Conservation (phyloP, 1,284 basidiomycete genomes). For the Erythrobasidium hasegawianum region DNA sequence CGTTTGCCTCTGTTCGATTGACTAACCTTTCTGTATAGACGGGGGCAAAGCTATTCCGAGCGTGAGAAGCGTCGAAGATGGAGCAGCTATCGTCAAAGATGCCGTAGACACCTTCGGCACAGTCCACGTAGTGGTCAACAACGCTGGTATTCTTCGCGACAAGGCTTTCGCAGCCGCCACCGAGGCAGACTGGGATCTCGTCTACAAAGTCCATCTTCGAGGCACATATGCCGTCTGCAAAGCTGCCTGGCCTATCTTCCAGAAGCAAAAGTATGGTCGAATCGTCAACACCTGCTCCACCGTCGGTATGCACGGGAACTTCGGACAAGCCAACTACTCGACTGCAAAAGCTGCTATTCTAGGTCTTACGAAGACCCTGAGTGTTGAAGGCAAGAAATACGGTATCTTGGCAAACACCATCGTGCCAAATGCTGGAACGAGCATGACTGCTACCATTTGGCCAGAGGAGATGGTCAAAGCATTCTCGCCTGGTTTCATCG, state of each 20-base stretch:
- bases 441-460: constrained; percentile 77
- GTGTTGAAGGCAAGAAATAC: constrained; percentile 88
- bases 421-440: constrained; percentile 44
- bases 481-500: constrained; percentile 92
- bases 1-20: not conserved
- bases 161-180: constrained; percentile 75
- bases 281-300: constrained; percentile 91
- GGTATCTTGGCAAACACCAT: constrained; percentile 76
- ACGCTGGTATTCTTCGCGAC: constrained; percentile 78
- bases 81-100: constrained; percentile 80
- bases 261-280: constrained; percentile 93
- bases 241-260: constrained; percentile 95
- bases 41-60: constrained; percentile 84
- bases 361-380: constrained; percentile 82
- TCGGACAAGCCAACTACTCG: constrained; percentile 82
- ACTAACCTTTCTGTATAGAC: constrained; percentile 52
- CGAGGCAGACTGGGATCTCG: constrained; percentile 90
- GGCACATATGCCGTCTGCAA: constrained; percentile 64
- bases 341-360: constrained; percentile 92
- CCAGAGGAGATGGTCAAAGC: constrained; percentile 89
- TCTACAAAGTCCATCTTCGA: constrained; percentile 77
- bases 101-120: constrained; percentile 83
- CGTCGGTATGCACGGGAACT: constrained; percentile 82
- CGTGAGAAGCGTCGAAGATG: constrained; percentile 83
- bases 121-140: constrained; percentile 63